phyloP scores from a whole-genome alignment of 805 yeast genomes.

The Metschnikowia lunata region DNA sequence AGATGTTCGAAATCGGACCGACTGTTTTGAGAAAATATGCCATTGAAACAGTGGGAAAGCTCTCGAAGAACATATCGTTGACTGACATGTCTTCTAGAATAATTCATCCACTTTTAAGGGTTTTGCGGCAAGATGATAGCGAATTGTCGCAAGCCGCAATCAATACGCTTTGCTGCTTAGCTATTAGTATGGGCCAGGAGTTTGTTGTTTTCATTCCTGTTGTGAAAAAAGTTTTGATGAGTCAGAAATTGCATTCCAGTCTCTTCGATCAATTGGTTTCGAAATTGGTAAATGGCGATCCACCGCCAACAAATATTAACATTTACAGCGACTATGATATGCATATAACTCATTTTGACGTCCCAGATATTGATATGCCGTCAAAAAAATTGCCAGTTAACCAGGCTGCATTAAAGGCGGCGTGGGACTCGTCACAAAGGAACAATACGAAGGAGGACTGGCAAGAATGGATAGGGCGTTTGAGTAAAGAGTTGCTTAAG shows the following conservation, averaged over 20 bases:
- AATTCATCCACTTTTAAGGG: conserved; percentile 78
- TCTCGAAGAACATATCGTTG: conserved; percentile 67
- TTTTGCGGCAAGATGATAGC: conserved; percentile 48
- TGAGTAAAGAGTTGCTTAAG: conserved; percentile 78
- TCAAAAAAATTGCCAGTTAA: conserved; percentile 71
- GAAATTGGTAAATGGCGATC: conserved; percentile 76
- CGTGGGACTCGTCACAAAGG: conserved; percentile 90
- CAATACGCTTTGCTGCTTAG: conserved; percentile 73
- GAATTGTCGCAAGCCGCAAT: conserved; percentile 64
- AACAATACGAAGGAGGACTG: conserved; percentile 86
- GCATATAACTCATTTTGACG: conserved; percentile 40
- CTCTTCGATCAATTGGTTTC: conserved; percentile 78
- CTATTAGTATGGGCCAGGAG: conserved; percentile 79
- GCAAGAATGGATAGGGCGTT: conserved; percentile 93
- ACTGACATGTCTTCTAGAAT: conserved; percentile 89
- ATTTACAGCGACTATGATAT: conserved; percentile 58
- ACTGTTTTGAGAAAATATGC: conserved; percentile 64
- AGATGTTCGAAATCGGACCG: conserved; percentile 70
- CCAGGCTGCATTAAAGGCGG: conserved; percentile 61
- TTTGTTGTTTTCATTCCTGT: conserved; percentile 84
- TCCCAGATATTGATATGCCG: conserved; percentile 60
- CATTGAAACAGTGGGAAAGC: conserved; percentile 75
- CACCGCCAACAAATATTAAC: conserved; percentile 71
- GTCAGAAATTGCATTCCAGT: conserved; percentile 61
- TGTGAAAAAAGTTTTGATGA: conserved; percentile 61